Evolutionary conservation across 148 eudicot genomes (phyloP).

Genomic region (Rhododendron molle): DNA sequence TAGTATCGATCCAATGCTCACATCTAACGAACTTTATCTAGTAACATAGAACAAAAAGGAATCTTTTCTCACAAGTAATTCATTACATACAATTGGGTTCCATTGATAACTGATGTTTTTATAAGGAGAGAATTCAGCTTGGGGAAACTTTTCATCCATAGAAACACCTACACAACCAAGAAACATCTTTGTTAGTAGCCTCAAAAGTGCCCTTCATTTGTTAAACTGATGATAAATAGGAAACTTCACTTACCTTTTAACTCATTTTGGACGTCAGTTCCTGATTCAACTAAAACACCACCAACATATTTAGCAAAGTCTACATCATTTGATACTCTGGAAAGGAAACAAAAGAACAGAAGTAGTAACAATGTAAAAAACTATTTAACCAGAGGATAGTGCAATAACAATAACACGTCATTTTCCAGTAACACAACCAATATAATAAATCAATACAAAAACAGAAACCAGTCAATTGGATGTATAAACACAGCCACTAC

Average conservation of each 20-base stretch:
- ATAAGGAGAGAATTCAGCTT: conserved; percentile 80
- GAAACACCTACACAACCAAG: conserved; percentile 65
- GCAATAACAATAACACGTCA: background rate
- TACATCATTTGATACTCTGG: conserved; percentile 63
- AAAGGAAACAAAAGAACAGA: conserved; percentile 5
- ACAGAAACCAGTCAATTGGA: background rate
- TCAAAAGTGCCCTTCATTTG: background rate
- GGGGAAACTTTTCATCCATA: conserved; percentile 90
- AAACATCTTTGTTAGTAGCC: conserved; percentile 9
- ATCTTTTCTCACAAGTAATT: conserved; percentile 8
- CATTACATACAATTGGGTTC: conserved; percentile 82
- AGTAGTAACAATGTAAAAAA: background rate
- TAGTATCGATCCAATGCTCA: background rate
- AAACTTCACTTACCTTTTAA: conserved; percentile 41
- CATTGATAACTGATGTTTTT: conserved; percentile 54
- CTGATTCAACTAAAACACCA: conserved; percentile 79
- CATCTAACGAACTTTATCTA: background rate
- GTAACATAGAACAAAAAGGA: background rate
- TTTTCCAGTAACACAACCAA: background rate
- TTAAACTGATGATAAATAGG: background rate
- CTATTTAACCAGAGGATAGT: background rate
- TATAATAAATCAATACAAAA: background rate
- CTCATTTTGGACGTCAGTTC: conserved; percentile 25
- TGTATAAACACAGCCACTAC: background rate
- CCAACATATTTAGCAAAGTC: conserved; percentile 57